Evolutionary conservation across 1,284 basidiomycete genomes (phyloP).

Genomic region (Ustilago curta): DNA sequence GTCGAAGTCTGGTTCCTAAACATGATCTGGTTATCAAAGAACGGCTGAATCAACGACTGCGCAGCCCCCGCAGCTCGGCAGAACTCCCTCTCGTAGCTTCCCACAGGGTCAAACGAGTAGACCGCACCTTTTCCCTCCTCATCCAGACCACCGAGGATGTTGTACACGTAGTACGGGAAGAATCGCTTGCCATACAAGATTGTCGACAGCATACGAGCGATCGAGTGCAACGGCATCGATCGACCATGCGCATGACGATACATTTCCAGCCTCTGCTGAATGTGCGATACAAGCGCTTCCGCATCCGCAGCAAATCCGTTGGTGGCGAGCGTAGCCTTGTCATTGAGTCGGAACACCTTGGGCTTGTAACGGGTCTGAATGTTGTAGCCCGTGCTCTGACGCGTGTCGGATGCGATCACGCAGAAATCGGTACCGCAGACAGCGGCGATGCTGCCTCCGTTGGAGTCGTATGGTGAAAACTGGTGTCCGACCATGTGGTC

Average conservation of each 20-base stretch:
- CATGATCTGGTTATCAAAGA: constrained; percentile 69
- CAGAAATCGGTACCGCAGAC: constrained; percentile 68
- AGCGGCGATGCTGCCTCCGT: constrained; percentile 67
- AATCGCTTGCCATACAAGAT: constrained; percentile 68
- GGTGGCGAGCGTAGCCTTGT: constrained; percentile 66
- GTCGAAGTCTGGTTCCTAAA: constrained; percentile 65
- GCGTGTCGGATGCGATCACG: constrained; percentile 68
- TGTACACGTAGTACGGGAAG: constrained; percentile 70
- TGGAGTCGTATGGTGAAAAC: constrained; percentile 67
- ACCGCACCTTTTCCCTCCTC: constrained; percentile 68
- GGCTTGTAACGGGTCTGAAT: constrained; percentile 69
- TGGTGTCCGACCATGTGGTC: constrained; percentile 61
- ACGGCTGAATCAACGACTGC: constrained; percentile 67
- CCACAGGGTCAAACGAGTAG: constrained; percentile 68
- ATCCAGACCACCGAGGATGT: constrained; percentile 68
- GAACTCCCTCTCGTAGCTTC: constrained; percentile 66
- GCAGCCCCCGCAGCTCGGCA: constrained; percentile 68
- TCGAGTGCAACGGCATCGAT: constrained; percentile 66
- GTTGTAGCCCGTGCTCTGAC: constrained; percentile 67
- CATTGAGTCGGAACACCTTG: constrained; percentile 68
- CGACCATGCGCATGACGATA: constrained; percentile 66
- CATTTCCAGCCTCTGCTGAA: constrained; percentile 65
- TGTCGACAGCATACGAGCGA: constrained; percentile 67
- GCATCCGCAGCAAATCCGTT: constrained; percentile 68
- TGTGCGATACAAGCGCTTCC: constrained; percentile 62